Evolutionary conservation across 495 filamentous ascomycete genomes (phyloP), one percentile per base, ranked within the genome.

Genomic region (Hypoxylon intermedium): DNA sequence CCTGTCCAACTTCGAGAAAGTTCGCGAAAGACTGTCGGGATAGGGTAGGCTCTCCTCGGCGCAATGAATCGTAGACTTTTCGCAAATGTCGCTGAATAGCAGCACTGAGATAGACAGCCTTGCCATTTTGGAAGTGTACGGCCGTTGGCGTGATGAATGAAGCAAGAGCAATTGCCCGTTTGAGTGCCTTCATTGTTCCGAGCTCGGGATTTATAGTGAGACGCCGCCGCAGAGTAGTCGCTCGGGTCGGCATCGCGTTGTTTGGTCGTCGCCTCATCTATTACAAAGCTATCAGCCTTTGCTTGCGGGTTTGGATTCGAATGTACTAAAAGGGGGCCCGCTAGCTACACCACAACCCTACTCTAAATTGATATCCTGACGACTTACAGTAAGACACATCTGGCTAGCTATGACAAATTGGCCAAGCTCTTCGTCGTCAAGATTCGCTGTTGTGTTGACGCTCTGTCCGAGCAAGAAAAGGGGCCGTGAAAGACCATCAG

Each of bases 1-100:
- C 73, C 53, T 82, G 79, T 6, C 61, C 69, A 2, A 45, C 43
- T 21, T 61, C 71, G 31, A 82, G 58, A 50, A 80, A 82, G 24
- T 54, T 47, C 3, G 55, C 50, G 54, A 80, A 70, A 12, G 66
- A 65, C 6, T 69, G 62, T 11, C 69, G 67, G 4, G 74, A 67
- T 15, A 82, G 42, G 7, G 47, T 40, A 41, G 36, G 42, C 13
- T 72, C 60, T 19, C 57, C 43, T 13, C 60, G 69, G 26, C 73
- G 63, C 15, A 73, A 20, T 1, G 58, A 62, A 43, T 71, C 48
- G 58, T 73, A 80, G 6, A 78, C 45, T 33, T 67, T 67, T 34
- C 65, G 60, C 11, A 77, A 51, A 36, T 79, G 72, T 30, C 49
- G 65, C 53, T 72, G 69, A 26, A 77, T 65, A 20, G 67, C 64